Evolutionary conservation across 768 basidiomycete species (phyloP).

Genomic region (Phaeotremella skinneri): DNA sequence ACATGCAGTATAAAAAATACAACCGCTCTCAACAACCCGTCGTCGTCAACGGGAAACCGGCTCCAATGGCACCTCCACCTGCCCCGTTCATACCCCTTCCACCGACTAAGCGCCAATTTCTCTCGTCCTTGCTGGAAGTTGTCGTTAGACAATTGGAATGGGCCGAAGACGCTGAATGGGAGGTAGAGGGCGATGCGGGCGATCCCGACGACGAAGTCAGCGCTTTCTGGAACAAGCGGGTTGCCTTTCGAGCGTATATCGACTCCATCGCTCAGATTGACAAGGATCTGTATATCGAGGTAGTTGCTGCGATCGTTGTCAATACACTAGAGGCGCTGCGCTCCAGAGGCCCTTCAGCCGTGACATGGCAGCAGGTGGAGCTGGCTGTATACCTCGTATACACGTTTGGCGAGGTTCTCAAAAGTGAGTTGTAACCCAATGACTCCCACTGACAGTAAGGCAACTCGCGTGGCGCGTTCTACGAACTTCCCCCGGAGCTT

Average conservation of each 20-base stretch:
- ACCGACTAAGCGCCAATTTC: constrained; percentile 69
- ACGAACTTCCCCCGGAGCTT: constrained; percentile 69
- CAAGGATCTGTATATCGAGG: constrained; percentile 74
- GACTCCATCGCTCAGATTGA: constrained; percentile 85
- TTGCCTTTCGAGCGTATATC: constrained; percentile 58
- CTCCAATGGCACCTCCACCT: constrained; percentile 28
- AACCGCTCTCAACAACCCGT: constrained; percentile 52
- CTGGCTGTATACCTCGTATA: constrained; percentile 89
- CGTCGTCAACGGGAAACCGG: constrained; percentile 19
- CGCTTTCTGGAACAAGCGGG: constrained; percentile 80
- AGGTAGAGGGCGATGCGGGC: constrained; percentile 59
- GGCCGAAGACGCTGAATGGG: constrained; percentile 60
- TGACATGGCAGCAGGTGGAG: constrained; percentile 92
- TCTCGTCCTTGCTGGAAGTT: constrained; percentile 71
- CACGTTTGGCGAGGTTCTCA: constrained; percentile 84
- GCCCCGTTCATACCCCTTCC: constrained; percentile 57
- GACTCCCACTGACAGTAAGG: constrained; percentile 47
- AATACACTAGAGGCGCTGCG: constrained; percentile 71
- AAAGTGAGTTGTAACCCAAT: constrained; percentile 59
- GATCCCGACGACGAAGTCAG: constrained; percentile 83
- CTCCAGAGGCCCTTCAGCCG: constrained; percentile 56
- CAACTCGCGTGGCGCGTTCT: constrained; percentile 83
- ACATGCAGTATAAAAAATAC: constrained; percentile 69
- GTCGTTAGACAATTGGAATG: constrained; percentile 86
- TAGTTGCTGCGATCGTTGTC: constrained; percentile 69